Conservation (phyloP, 2,329 filamentous ascomycete species). For the Colletotrichum tofieldiae region DNA sequence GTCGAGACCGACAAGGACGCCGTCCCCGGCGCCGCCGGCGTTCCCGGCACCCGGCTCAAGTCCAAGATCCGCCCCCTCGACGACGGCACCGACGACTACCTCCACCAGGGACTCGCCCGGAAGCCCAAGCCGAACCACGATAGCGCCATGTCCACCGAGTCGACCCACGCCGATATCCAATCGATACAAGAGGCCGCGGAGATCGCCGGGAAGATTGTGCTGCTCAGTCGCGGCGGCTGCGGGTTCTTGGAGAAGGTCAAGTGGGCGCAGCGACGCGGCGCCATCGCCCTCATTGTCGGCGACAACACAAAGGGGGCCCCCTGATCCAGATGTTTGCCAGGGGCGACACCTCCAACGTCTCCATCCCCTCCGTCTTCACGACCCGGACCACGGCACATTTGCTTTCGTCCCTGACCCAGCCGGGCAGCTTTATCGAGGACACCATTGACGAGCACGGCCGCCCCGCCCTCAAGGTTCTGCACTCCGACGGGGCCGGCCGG, state of each 20-base stretch:
- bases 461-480: constrained; percentile 68
- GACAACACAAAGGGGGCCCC: constrained; percentile 92
- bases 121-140: constrained; percentile 54
- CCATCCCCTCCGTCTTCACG: constrained; percentile 95
- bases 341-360: constrained; percentile 94
- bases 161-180: constrained; percentile 89
- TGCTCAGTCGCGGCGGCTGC: constrained; percentile 93
- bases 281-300: constrained; percentile 91
- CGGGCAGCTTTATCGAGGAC: constrained; percentile 75
- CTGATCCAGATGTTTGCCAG: constrained; percentile 99
- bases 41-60: constrained; percentile 46
- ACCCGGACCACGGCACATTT: constrained; percentile 95
- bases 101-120: constrained; percentile 70
- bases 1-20: constrained; percentile 47
- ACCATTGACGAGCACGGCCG: constrained; percentile 74
- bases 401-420: constrained; percentile 87
- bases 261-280: constrained; percentile 94
- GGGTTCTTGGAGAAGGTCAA: constrained; percentile 98
- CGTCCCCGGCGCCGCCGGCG: constrained; percentile 48
- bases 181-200: constrained; percentile 85
- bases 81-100: constrained; percentile 89
- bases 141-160: constrained; percentile 52
- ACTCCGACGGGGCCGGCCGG: constrained; percentile 57
- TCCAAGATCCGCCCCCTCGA: constrained; percentile 47
- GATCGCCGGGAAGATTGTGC: constrained; percentile 92